Evolutionary conservation across 2,329 filamentous ascomycete species (phyloP), one percentile per base, ranked within the genome.

Genomic region (Grosmannia serpens): DNA sequence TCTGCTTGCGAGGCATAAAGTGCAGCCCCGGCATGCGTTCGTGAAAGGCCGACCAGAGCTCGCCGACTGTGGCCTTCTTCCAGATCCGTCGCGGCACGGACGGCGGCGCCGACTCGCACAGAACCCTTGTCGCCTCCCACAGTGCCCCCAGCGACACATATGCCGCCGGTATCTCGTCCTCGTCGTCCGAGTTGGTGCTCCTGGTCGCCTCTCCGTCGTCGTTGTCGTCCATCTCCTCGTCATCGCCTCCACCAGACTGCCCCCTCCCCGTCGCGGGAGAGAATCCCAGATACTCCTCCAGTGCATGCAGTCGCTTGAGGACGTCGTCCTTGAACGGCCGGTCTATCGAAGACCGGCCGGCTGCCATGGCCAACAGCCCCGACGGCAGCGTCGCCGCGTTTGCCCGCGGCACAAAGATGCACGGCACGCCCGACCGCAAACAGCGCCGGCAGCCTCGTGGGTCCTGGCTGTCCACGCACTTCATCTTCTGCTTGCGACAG

Each of bases 11-110:
- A 0, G 75, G 73, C 13, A 76, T 67, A 55, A 76, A 77, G 60
- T 76, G 75, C 3, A 77, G 62, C 1, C 73, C 72, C 0, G 72
- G 73, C 69, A 75, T 75, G 38, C 69, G 72, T 35, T 74, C 71
- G 58, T 77, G 71, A 55, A 76, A 76, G 22, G 58, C 53, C 27
- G 47, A 33, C 60, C 61, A 62, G 5, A 62, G 59, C n/a, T 49
- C 55, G 20, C 55, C 53, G 4, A 62, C 57, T 0, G 59, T 59
- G n/a, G 41, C 26, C 24, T 54, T 53, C 26, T 57, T 52, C 61
- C 61, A 63, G n/a, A 63, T 46, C 3, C 49, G 47, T 1, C 22
- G 31, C 2, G 56, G 58, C 7, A 57, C 53, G 4, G 44, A 17
- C 11, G 54, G 31, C 9, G 58, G 58, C 33, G 51, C 55, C 6